phyloP scores from a whole-genome alignment of 2,329 filamentous ascomycete genomes.

The Colletotrichum camelliae region DNA sequence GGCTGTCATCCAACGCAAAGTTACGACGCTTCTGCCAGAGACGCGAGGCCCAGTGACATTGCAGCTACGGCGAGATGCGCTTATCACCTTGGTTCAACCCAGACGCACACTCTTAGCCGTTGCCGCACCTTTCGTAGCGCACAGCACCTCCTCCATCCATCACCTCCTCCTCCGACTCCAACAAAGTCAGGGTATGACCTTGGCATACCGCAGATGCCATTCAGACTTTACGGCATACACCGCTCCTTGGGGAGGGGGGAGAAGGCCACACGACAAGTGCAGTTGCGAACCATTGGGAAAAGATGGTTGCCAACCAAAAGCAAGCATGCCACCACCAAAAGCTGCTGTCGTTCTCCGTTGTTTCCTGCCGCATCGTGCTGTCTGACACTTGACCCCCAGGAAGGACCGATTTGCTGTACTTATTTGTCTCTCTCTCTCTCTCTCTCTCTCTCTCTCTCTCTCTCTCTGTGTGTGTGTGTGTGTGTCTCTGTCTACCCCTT shows the following conservation, averaged over 20 bases:
- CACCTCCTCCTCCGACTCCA: not conserved
- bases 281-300: not conserved
- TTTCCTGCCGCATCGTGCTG: not conserved
- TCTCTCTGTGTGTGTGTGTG: too few species aligned
- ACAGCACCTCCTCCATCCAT: not conserved
- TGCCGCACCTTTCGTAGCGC: not conserved
- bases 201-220: not conserved
- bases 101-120: not conserved
- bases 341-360: not conserved
- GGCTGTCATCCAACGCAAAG: conserved; percentile 19
- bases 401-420: not conserved
- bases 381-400: not conserved
- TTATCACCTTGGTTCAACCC: not conserved
- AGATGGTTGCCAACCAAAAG: not conserved
- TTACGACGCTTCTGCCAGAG: conserved; percentile 1
- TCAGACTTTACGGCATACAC: conserved; percentile 8
- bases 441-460: not conserved
- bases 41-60: conserved; percentile 10
- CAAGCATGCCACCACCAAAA: not conserved
- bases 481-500: not conserved
- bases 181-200: not conserved
- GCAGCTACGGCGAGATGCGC: conserved; percentile 4
- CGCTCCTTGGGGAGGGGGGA: not conserved
- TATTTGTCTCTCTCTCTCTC: not conserved
- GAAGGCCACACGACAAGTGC: not conserved